Base-by-base conservation (phyloP, 169 alveolate species). In the Plasmodium relictum region DNA sequence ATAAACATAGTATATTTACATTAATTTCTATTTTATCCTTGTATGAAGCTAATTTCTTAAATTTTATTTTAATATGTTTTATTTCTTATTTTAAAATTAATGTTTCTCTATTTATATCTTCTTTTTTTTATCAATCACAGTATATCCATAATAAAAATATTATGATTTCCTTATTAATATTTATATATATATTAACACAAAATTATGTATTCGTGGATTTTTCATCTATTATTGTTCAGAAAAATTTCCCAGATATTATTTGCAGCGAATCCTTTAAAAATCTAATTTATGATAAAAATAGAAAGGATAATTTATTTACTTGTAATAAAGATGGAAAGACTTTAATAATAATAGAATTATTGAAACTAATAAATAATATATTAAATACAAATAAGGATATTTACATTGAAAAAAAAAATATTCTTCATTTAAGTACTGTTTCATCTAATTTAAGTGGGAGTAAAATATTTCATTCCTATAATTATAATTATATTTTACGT, bases 361-460 rank as follows among this genome's bases (percentile, higher is more conserved):
- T 69, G 37, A 83, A 83, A 59, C 41, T 83, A 10, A 83, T 83
- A 41, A 83, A 83, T 56, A 83, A 71, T 20, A 66, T 83, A 2
- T 45, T 83, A 62, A 83, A 83, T 62, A 83, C 91, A 72, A 68
- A 72, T 45, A 83, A 61, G 31, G 91, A 83, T 45, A 68, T 83
- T 9, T 83, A 83, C 26, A 83, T 83, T 41, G 83, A 83, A 41
- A 83, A 68, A 72, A 83, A 83, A 61, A 68, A 83, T 61, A 83
- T 68, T 20, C 72, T 83, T 12, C 91, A 68, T 52, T 45, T 68
- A 45, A 68, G 31, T 56, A 56, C 73, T 52, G 52, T 54, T 14
- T 52, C 91, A 12, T 68, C 85, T 4, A 68, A 54, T 72, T 68
- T 83, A 44, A 66, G 39, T 31, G 91, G 73, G n/a, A 66, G 45